Percentiles rank a stretch among this genome's conserved stretches.
These are phyloP conservation scores for Cotoneaster glaucophyllus DNA, from an alignment of 306 rosid species.

Conservation along the genomic window DNA sequence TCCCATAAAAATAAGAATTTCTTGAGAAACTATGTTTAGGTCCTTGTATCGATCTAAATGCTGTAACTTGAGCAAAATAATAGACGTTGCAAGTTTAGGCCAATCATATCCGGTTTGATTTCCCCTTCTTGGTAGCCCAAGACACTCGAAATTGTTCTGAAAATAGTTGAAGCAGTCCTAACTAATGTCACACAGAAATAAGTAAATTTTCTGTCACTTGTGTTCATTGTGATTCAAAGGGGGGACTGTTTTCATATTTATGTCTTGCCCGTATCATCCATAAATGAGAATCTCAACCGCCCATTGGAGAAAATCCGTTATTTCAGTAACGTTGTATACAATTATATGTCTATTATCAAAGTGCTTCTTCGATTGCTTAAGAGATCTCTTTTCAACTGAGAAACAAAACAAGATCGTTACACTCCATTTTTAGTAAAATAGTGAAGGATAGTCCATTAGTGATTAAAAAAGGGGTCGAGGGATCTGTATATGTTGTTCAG, in stretches of 20 bases:
- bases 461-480: too few species aligned
- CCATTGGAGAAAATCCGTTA: background rate
- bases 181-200: background rate
- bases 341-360: too few species aligned
- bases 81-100: background rate
- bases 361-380: too few species aligned
- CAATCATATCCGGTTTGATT: background rate
- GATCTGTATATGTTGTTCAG: too few species aligned
- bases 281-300: slow-evolving; percentile 2
- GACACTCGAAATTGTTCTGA: background rate
- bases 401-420: background rate
- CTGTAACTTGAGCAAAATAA: background rate
- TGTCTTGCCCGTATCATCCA: slow-evolving; percentile 1
- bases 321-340: too few species aligned
- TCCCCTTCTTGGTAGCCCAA: background rate
- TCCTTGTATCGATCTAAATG: background rate
- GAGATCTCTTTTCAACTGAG: too few species aligned
- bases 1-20: too few species aligned
- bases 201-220: background rate
- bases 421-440: too few species aligned
- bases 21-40: too few species aligned
- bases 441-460: too few species aligned
- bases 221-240: background rate
- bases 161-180: background rate
- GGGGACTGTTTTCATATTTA: background rate